Evolutionary conservation across 2,329 filamentous ascomycete genomes (phyloP).

Genomic region (Apiospora sp.): DNA sequence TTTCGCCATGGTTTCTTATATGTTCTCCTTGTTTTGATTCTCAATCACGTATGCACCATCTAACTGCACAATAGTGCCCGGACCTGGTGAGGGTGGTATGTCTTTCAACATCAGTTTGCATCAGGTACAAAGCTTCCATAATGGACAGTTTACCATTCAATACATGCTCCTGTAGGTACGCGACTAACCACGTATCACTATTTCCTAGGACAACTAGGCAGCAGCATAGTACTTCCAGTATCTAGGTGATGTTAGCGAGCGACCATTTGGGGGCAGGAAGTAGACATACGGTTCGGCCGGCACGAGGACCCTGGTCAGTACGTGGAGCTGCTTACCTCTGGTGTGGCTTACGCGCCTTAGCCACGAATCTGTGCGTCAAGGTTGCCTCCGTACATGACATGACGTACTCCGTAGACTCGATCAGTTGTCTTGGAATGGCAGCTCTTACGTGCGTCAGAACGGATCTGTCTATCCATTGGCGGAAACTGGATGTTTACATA

Average conservation of each 20-base stretch:
- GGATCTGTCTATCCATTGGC: not conserved
- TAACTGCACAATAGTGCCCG: not conserved
- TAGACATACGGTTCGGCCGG: slow-evolving; percentile 8
- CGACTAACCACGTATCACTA: not conserved
- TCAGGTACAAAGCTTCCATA: not conserved
- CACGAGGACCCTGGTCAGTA: not conserved
- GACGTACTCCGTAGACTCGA: not conserved
- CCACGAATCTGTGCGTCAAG: slow-evolving; percentile 14
- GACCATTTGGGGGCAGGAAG: not conserved
- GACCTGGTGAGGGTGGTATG: not conserved
- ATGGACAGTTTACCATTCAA: not conserved
- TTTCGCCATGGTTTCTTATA: not conserved
- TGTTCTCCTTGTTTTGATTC: not conserved
- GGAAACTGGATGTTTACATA: not conserved
- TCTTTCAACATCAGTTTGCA: not conserved
- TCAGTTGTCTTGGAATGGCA: slow-evolving; percentile 4
- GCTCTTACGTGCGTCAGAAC: not conserved
- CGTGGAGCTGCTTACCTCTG: not conserved
- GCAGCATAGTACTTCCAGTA: not conserved
- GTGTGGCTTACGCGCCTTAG: not conserved
- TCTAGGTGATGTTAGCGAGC: not conserved
- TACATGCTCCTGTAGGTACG: not conserved
- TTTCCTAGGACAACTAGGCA: not conserved
- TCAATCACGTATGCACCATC: not conserved
- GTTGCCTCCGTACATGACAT: slow-evolving; percentile 13